Conservation (phyloP, 2,329 filamentous ascomycete genomes). For the Diaporthe velutina region DNA sequence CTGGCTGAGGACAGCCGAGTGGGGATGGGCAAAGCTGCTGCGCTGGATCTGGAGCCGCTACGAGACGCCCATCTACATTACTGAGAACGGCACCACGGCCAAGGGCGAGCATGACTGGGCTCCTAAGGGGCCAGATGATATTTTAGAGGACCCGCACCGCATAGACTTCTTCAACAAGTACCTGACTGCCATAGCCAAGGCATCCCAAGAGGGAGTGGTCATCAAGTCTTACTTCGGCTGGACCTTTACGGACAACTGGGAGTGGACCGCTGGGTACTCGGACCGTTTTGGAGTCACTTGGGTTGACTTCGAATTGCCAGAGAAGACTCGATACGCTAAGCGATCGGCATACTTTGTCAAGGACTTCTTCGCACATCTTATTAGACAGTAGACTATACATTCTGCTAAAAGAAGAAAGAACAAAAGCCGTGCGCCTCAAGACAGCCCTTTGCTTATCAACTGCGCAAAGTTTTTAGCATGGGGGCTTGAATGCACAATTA, state of each 20-base stretch:
- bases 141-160: constrained; percentile 54
- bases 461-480: neutral
- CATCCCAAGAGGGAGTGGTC: constrained; percentile 52
- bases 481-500: neutral
- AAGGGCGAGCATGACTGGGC: constrained; percentile 53
- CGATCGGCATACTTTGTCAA: constrained; percentile 48
- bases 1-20: constrained; percentile 55
- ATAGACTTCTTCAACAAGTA: constrained; percentile 55
- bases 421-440: neutral
- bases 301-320: constrained; percentile 53
- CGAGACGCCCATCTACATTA: constrained; percentile 56
- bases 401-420: neutral
- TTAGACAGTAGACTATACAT: constrained; percentile 37
- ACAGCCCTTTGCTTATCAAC: neutral
- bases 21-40: constrained; percentile 54
- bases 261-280: constrained; percentile 57
- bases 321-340: constrained; percentile 53
- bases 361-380: constrained; percentile 48
- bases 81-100: constrained; percentile 57
- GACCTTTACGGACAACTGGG: constrained; percentile 59
- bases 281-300: constrained; percentile 56
- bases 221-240: constrained; percentile 57
- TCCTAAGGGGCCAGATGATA: constrained; percentile 47
- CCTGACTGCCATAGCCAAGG: constrained; percentile 53
- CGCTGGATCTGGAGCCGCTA: constrained; percentile 57